Evolutionary conservation across 2,329 filamentous ascomycete species (phyloP).

Genomic region (Aureobasidium musti): DNA sequence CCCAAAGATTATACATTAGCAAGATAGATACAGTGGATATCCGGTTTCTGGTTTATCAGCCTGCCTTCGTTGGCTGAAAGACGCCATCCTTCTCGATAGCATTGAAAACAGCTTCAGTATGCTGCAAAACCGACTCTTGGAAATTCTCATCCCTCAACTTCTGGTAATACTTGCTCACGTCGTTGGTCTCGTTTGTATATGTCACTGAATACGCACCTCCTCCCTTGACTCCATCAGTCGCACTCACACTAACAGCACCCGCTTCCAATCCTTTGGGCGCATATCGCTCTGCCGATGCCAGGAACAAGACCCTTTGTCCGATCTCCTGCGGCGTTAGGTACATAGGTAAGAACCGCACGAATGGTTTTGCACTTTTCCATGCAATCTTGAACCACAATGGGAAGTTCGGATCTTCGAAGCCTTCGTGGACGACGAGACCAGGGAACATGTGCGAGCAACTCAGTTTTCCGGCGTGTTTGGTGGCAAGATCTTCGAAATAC

Average conservation of each 20-base stretch:
- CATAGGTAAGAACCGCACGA: conserved; percentile 29
- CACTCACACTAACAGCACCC: neutral
- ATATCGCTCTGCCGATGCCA: conserved; percentile 9
- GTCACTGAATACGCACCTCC: conserved; percentile 33
- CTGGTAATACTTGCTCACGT: neutral
- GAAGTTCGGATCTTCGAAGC: conserved; percentile 25
- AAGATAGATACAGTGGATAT: no score
- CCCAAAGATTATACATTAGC: no score
- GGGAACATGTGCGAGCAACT: conserved; percentile 35
- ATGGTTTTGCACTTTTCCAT: conserved; percentile 17
- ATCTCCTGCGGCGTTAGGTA: conserved; percentile 22
- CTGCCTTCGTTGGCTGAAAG: neutral
- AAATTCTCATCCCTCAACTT: neutral
- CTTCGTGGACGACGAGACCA: conserved; percentile 34
- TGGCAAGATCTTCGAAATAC: conserved; percentile 33
- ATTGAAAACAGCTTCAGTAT: neutral
- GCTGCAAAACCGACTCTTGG: neutral
- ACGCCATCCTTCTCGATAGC: neutral
- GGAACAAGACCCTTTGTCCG: conserved; percentile 33
- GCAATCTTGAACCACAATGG: conserved; percentile 33
- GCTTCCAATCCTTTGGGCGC: no score
- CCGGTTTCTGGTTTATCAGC: no score
- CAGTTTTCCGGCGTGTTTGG: conserved; percentile 30
- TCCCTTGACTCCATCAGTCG: conserved; percentile 30
- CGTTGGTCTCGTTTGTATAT: conserved; percentile 29